phyloP scores from a whole-genome alignment of 345 rosid species.

The Aegle marmelos region DNA sequence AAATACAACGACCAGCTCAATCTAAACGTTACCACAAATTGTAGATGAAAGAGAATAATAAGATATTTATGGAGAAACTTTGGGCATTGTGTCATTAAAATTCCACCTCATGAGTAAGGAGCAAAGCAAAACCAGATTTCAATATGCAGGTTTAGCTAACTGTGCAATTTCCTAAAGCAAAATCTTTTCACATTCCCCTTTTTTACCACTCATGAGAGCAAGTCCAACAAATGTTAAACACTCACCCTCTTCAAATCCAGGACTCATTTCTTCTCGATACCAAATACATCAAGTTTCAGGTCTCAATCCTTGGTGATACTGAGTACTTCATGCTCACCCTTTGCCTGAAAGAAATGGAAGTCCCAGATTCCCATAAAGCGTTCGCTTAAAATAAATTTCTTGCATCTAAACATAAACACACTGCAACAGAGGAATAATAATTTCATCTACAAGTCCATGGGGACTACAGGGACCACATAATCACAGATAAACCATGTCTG shows the following conservation, averaged over 20 bases:
- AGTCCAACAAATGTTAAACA: not conserved
- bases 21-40: too few species aligned
- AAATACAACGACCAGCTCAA: too few species aligned
- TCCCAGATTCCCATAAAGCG: not conserved
- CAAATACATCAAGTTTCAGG: not conserved
- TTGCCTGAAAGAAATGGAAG: not conserved
- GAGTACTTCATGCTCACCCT: not conserved
- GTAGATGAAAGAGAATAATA: not conserved
- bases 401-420: not conserved
- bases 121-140: not conserved
- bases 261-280: not conserved
- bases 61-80: not conserved
- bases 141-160: not conserved
- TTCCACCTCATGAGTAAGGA: not conserved
- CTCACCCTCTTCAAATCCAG: not conserved
- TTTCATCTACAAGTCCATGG: not conserved
- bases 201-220: too few species aligned
- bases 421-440: not conserved
- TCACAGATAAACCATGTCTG: not conserved
- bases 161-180: not conserved
- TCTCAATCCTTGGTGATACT: too few species aligned
- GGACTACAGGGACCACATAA: not conserved
- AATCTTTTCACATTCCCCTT: not conserved
- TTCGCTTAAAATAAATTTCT: not conserved
- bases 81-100: not conserved